Evolutionary conservation across 2,329 filamentous ascomycete genomes (phyloP), one percentile per base, ranked within the genome.

Genomic region (Penicillium paneum): DNA sequence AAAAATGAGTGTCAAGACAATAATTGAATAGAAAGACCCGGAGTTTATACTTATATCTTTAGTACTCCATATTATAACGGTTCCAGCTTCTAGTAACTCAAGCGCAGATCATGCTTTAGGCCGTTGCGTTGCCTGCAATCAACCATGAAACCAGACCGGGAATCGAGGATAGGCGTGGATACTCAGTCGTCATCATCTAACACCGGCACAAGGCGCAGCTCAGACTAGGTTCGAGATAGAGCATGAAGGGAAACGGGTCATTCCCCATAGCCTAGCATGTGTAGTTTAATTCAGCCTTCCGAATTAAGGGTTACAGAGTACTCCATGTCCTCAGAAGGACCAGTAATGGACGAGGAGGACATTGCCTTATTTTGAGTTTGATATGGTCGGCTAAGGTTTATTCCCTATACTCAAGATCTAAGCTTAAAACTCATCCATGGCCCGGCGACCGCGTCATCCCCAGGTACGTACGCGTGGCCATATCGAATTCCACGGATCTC

Each of bases 321-420:
- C 31, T 10, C 19, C 21, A 31, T 51, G 29, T 43, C 41, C 17
- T 24, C 11, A 15, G 5, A 35, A 3, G 31, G 28, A 19, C 43
- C 24, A 38, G 10, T 29, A 7, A 47, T 29, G 32, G 29, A 21
- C 4, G 1, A 8, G 26, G 11, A 40, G 5, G 31, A 32, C 7
- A 2, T 29, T 48, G n/a, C 12, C 10, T 35, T 28, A 24, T 43
- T 39, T 29, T 10, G 12, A 34, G 35, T 52, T 47, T 41, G 28
- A 46, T 52, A 21, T 19, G 28, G 5, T 28, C 49, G 49, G 49
- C 42, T 47, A 52, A 52, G 13, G 12, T 26, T 47, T 52, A 29
- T 13, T 48, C 50, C 50, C 43, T 28, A 17, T 24, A 13, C 32
- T 38, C 7, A n/a, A 29, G 1, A 39, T 48, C 12, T 36, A 44